Evolutionary conservation across 1,139 yeast species (phyloP).

Genomic region (Arxiozyma telluris): DNA sequence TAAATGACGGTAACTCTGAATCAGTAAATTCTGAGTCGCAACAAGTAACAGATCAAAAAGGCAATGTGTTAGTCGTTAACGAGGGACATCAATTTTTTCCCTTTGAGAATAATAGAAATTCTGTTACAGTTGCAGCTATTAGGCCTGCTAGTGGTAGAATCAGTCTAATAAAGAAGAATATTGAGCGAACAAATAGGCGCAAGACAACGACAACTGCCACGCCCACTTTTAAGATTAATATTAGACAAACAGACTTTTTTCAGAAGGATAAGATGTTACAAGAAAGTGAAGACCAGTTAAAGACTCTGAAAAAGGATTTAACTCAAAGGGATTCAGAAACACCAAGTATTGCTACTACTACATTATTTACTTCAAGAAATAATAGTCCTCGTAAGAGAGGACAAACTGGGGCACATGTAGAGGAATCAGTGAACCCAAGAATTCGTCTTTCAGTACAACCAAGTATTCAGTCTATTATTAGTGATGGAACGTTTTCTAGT

Average conservation of each 20-base stretch:
- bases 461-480: conserved; percentile 18
- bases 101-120: not conserved
- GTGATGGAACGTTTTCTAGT: conserved; percentile 11
- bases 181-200: not conserved
- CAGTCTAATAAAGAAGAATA: conserved; percentile 20
- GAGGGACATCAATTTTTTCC: not conserved
- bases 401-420: not conserved
- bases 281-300: conserved; percentile 20
- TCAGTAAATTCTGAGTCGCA: not conserved
- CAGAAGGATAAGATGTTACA: conserved; percentile 20
- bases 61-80: not conserved
- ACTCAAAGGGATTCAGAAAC: conserved; percentile 10
- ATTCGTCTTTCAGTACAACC: conserved; percentile 17
- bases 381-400: conserved; percentile 13
- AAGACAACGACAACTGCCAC: not conserved
- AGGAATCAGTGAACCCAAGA: not conserved
- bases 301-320: conserved; percentile 14
- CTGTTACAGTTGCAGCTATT: conserved; percentile 9
- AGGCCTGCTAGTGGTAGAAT: conserved; percentile 30
- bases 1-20: not conserved
- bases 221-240: conserved; percentile 1
- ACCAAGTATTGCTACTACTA: conserved; percentile 16
- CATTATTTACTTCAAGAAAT: conserved; percentile 12
- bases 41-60: not conserved
- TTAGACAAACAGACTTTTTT: conserved; percentile 15